Evolutionary conservation across 2,329 filamentous ascomycete species (phyloP).

Genomic region (Chaetomiaceae sp.): DNA sequence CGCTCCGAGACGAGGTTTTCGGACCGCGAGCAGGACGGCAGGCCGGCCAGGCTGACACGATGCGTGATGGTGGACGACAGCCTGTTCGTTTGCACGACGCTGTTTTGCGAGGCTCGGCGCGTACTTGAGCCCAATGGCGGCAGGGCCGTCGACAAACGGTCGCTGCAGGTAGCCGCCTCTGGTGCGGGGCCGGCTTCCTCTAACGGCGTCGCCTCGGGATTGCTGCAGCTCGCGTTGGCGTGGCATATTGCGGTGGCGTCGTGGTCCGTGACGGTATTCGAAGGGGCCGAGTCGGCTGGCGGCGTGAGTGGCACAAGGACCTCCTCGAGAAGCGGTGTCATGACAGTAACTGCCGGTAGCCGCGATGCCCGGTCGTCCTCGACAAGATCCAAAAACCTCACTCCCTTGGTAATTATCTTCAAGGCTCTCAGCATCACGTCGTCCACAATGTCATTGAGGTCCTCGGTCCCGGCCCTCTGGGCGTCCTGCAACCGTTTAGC

Average conservation of each 20-base stretch:
- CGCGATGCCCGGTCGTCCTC: slow-evolving; percentile 56
- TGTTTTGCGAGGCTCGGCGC: slow-evolving; percentile 36
- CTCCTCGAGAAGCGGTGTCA: slow-evolving; percentile 58
- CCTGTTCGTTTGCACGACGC: slow-evolving; percentile 32
- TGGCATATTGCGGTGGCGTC: slow-evolving; percentile 40
- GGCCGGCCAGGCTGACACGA: slow-evolving; percentile 70
- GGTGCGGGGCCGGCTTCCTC: slow-evolving; percentile 37
- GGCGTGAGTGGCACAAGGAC: slow-evolving; percentile 58
- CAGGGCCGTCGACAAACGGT: slow-evolving; percentile 45
- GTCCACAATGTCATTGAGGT: slow-evolving; percentile 74
- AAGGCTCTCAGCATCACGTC: slow-evolving; percentile 93
- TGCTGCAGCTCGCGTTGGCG: slow-evolving; percentile 31
- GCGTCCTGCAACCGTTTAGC: slow-evolving; percentile 80
- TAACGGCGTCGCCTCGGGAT: slow-evolving; percentile 33
- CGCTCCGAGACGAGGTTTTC: slow-evolving; percentile 79
- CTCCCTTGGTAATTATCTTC: slow-evolving; percentile 86
- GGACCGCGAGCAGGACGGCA: slow-evolving; percentile 57
- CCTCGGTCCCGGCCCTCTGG: slow-evolving; percentile 48
- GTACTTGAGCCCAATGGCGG: slow-evolving; percentile 28
- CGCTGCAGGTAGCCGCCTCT: slow-evolving; percentile 35
- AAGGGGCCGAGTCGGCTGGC: slow-evolving; percentile 53
- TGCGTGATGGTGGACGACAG: slow-evolving; percentile 58
- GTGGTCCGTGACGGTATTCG: slow-evolving; percentile 37
- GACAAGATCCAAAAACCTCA: slow-evolving; percentile 83
- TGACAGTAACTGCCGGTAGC: slow-evolving; percentile 51